Percentiles rank a stretch among this genome's conserved stretches.
These are phyloP conservation scores for Astrocystis sublimbata DNA, from an alignment of 495 filamentous ascomycete species.

Conservation along the genomic window DNA sequence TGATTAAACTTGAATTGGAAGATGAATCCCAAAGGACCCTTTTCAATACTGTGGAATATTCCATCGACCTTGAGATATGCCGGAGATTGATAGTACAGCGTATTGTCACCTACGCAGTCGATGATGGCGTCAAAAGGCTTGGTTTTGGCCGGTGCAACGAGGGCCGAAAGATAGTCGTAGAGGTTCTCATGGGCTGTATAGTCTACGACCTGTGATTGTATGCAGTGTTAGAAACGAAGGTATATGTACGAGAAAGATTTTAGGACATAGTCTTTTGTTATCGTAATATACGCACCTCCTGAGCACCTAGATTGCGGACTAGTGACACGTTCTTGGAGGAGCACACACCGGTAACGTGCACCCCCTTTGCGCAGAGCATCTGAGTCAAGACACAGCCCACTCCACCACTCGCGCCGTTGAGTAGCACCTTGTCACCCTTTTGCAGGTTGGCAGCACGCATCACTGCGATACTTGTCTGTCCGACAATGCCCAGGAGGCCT, in stretches of 20 bases:
- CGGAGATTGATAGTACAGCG: conserved; percentile 14
- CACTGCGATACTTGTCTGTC: conserved; percentile 20
- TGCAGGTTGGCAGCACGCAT: conserved; percentile 16
- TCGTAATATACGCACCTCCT: conserved; percentile 13
- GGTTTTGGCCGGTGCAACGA: not conserved
- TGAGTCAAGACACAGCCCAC: conserved; percentile 22
- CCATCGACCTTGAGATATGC: conserved; percentile 15
- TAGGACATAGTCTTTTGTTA: not conserved
- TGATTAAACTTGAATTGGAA: conserved; percentile 8
- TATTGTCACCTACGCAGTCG: conserved; percentile 21
- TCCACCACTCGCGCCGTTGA: conserved; percentile 26
- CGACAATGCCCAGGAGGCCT: conserved; percentile 24
- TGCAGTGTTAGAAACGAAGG: not conserved
- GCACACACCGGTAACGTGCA: conserved; percentile 23
- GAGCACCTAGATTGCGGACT: conserved; percentile 26
- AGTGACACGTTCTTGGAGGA: conserved; percentile 21
- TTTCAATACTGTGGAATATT: conserved; percentile 14
- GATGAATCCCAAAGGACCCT: conserved; percentile 17
- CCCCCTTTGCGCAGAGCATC: conserved; percentile 20
- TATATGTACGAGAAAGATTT: not conserved
- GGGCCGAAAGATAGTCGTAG: conserved; percentile 15
- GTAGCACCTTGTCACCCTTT: conserved; percentile 13
- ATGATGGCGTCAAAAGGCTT: conserved; percentile 19
- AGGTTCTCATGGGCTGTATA: conserved; percentile 17
- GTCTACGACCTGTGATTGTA: conserved; percentile 7